phyloP scores from a whole-genome alignment of 768 basidiomycete species.

The Lyophyllum shimeji region DNA sequence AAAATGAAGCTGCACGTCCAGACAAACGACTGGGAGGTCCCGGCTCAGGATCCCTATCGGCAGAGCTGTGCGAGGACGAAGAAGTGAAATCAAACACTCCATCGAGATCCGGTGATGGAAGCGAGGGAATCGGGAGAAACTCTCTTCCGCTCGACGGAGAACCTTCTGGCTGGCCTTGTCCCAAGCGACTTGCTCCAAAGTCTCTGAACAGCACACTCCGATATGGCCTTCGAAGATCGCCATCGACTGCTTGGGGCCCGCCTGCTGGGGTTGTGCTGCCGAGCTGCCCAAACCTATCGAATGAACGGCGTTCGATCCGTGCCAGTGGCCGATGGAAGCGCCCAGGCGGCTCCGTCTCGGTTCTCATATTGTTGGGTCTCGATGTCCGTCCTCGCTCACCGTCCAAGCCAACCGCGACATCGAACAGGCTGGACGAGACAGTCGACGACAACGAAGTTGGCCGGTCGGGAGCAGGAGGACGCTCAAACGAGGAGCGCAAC shows the following conservation, averaged over 20 bases:
- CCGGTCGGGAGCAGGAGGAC: neutral
- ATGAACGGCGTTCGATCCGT: neutral
- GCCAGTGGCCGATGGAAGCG: neutral
- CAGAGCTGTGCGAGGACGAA: neutral
- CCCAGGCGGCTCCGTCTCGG: conserved; percentile 12
- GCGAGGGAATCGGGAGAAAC: conserved; percentile 17
- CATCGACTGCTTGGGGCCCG: neutral
- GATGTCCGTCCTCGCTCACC: conserved; percentile 30
- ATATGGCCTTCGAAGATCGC: neutral
- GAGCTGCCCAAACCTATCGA: neutral
- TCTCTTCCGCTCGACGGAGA: neutral
- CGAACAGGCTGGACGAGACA: neutral
- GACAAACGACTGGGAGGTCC: neutral
- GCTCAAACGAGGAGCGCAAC: neutral
- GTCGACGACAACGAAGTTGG: neutral
- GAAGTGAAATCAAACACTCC: conserved; percentile 15
- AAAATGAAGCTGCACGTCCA: neutral
- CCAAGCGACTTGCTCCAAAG: neutral
- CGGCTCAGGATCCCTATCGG: neutral
- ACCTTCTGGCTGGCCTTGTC: neutral
- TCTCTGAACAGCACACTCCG: neutral
- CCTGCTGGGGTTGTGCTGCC: neutral
- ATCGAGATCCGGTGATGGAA: conserved; percentile 27
- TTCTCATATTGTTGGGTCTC: conserved; percentile 23
- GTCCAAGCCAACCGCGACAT: neutral